These are phyloP conservation scores for Ogataea haglerorum DNA, from an alignment of 805 yeast genomes.

Conservation along the genomic window DNA sequence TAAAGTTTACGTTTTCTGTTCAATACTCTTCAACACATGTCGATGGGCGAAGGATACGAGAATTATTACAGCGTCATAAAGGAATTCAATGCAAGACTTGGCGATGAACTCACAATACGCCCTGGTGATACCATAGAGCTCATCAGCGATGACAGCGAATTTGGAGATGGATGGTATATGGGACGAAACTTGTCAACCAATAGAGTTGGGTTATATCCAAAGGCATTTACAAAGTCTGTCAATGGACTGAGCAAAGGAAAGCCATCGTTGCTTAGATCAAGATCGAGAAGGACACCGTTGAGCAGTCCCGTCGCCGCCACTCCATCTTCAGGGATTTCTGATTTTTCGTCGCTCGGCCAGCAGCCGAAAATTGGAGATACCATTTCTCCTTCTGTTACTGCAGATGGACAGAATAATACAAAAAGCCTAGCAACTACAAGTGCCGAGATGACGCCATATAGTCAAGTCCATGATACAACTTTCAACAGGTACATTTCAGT, in stretches of 20 bases:
- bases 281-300: conserved; percentile 50
- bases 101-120: conserved; percentile 78
- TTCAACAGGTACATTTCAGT: conserved; percentile 36
- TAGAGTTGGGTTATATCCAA: conserved; percentile 86
- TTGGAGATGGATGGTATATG: conserved; percentile 96
- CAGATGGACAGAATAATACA: not conserved
- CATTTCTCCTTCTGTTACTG: not conserved
- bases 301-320: conserved; percentile 25
- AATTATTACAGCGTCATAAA: conserved; percentile 60
- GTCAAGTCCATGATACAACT: not conserved
- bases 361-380: not conserved
- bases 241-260: conserved; percentile 12
- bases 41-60: conserved; percentile 17
- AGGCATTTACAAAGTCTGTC: conserved; percentile 62
- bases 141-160: conserved; percentile 88
- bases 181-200: conserved; percentile 73
- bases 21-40: not conserved
- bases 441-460: no score
- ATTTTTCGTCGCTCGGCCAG: conserved; percentile 10
- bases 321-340: conserved; percentile 10
- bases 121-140: conserved; percentile 87
- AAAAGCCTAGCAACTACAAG: not conserved
- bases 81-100: conserved; percentile 81
- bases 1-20: not conserved
- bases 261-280: conserved; percentile 50